A percentile compares a stretch with the other conserved stretches of the same genome.
Evolutionary conservation across 1,139 yeast species (phyloP).

Genomic region (Magnusiomyces suaveolens): DNA sequence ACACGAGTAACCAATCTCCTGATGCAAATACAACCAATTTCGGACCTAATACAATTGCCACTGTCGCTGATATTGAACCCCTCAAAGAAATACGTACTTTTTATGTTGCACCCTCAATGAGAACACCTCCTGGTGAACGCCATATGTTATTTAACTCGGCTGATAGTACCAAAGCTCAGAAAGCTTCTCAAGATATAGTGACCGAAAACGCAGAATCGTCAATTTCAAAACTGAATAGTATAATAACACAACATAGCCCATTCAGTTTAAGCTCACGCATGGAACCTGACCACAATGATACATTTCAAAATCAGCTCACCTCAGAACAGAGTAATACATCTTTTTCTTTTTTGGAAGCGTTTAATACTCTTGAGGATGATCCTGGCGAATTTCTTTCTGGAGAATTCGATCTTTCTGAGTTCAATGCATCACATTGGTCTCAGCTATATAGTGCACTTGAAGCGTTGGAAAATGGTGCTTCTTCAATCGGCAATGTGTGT

Average conservation of each 20-base stretch:
- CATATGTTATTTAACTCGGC: too few relatives aligned
- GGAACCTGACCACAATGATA: not conserved
- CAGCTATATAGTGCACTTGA: not conserved
- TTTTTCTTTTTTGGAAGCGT: not conserved
- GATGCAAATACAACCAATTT: too few relatives aligned
- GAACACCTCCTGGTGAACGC: not conserved
- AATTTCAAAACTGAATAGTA: not conserved
- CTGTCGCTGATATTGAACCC: too few relatives aligned
- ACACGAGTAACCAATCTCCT: too few relatives aligned
- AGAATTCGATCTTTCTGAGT: not conserved
- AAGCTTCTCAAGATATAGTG: too few relatives aligned
- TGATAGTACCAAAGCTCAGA: too few relatives aligned
- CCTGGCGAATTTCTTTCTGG: not conserved
- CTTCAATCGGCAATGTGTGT: not conserved
- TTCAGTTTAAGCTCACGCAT: not conserved
- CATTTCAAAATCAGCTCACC: not conserved
- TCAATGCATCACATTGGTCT: not conserved
- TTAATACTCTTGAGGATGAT: not conserved
- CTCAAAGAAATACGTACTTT: not conserved
- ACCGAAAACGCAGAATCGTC: too few relatives aligned
- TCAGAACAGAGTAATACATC: too few relatives aligned
- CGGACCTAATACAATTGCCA: too few relatives aligned
- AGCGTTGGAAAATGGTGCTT: not conserved
- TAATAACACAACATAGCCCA: not conserved
- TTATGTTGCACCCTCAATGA: not conserved